Evolutionary conservation across 306 rosid genomes (phyloP).

Genomic region (Glycyrrhiza uralensis): DNA sequence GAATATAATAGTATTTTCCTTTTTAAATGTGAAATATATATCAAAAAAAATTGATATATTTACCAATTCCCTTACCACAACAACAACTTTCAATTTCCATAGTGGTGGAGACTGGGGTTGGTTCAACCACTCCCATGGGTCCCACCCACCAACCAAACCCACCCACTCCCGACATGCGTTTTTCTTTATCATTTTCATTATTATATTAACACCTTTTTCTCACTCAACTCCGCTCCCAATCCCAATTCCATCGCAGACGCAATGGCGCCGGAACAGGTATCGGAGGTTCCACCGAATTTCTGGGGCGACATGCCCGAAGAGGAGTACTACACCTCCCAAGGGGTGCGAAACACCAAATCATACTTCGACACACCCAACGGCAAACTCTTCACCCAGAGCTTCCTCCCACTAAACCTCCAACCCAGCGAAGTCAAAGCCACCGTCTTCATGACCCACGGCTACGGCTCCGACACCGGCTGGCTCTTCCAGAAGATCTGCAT

Average conservation of each 20-base stretch:
- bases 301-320: conserved; percentile 86
- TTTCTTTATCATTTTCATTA: neutral
- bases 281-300: conserved; percentile 56
- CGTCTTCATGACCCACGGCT: conserved; percentile 89
- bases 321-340: conserved; percentile 84
- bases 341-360: conserved; percentile 68
- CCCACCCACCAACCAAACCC: conserved; percentile 19
- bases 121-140: conserved; percentile 26
- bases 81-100: neutral
- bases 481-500: conserved; percentile 91
- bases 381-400: conserved; percentile 72
- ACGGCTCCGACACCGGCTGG: conserved; percentile 99
- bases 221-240: neutral
- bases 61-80: too few species aligned
- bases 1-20: too few species aligned
- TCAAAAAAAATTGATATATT: too few species aligned
- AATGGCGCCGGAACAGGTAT: conserved; percentile 34
- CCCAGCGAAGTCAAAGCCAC: conserved; percentile 49
- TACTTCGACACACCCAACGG: conserved; percentile 69
- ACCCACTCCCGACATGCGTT: neutral
- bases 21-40: too few species aligned
- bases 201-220: neutral
- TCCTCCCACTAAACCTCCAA: conserved; percentile 51
- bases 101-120: neutral
- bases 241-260: neutral